A percentile compares a stretch with the other conserved stretches of the same genome.
phyloP scores from a whole-genome alignment of 208 protist species.

The Acanthamoeba healyi region DNA sequence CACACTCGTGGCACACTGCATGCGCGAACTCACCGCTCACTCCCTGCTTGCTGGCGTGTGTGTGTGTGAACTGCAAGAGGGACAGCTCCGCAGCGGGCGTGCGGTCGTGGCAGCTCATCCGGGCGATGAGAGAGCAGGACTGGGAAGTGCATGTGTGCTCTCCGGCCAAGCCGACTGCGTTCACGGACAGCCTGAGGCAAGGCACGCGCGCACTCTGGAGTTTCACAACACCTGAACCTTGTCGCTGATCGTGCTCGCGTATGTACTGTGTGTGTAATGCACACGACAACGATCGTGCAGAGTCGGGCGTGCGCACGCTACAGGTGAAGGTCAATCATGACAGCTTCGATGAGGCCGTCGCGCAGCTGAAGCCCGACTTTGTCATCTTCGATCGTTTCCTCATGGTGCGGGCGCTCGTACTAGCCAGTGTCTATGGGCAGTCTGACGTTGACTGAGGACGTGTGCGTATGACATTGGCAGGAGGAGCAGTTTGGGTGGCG shows the following conservation, averaged over 20 bases:
- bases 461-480: no score
- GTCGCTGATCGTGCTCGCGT: not conserved
- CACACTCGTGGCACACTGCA: no score
- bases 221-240: not conserved
- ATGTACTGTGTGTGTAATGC: not conserved
- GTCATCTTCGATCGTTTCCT: constrained; percentile 66
- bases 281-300: not conserved
- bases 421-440: not conserved
- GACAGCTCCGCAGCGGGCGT: constrained; percentile 61
- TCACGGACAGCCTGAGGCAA: not conserved
- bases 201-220: no score
- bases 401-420: not conserved
- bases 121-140: not conserved
- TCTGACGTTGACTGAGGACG: not conserved
- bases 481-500: constrained; percentile 52
- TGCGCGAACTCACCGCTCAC: no score
- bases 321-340: constrained; percentile 41
- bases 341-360: constrained; percentile 19
- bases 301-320: not conserved
- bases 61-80: not conserved
- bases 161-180: constrained; percentile 1
- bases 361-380: constrained; percentile 26
- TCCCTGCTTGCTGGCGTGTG: not conserved
- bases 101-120: constrained; percentile 46
- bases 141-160: constrained; percentile 59